Base-by-base conservation (phyloP, 441 rosid species). In the Euphorbia corollata region DNA sequence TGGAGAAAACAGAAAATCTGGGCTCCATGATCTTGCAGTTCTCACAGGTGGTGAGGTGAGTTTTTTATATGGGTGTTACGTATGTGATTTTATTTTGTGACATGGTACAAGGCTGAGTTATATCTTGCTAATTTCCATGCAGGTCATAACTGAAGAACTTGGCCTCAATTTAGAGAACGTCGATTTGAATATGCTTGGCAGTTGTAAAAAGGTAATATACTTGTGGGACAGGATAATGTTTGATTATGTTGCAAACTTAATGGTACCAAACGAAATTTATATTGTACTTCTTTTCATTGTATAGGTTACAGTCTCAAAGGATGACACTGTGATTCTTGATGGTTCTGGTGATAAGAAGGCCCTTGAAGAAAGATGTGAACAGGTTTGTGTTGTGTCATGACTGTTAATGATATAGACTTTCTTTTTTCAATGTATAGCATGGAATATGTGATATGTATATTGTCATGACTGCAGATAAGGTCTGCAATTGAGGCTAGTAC, bases 141-240 rank as follows among this genome's bases (percentile, higher is more conserved):
- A 90, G 97, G 79, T 90, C 64, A 84, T 87, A 66, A 87, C 91
- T 7, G 97, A 88, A 67, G 97, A 91, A 79, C 86, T 91, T 67
- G 97, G 97, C 57, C 82, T 83, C 84, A 87, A 87, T 71, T 86
- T 88, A 19, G 97, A 91, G 64, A 91, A 88, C 70, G 92, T 87
- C 62, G 89, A 90, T 63, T 50, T 83, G 15, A 81, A 85, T 30
- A 86, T 88, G 90, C 85, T 90, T 58, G 97, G 97, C 41, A 78
- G 81, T 20, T 90, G 93, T 88, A 90, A 90, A 72, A 87, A 86
- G 87, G 97, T 90, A 61, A 38, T 53, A 6, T 34, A 13, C 8
- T 24, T 58, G 18, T 11, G 6, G 16, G 32, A 7, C 13, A 27
- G 18, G 58, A 18, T 2, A 6, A 27, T 30, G 32, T 16, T 66